phyloP scores from a whole-genome alignment of 1,284 basidiomycete genomes.

The Marasmius tenuissimus region DNA sequence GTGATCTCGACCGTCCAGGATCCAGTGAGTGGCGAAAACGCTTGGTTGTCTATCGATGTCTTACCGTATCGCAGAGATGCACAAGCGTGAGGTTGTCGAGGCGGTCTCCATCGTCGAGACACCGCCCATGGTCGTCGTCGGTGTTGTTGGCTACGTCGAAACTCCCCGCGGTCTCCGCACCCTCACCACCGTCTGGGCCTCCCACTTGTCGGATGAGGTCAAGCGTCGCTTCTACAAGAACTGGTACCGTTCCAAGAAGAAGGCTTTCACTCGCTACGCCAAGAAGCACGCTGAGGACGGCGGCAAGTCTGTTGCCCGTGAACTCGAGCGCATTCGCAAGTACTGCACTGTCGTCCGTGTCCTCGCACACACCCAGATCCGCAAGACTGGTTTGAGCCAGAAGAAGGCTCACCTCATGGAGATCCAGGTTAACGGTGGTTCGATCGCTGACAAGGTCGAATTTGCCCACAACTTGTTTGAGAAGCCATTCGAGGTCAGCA shows the following conservation, averaged over 20 bases:
- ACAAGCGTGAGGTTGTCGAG: constrained; percentile 99
- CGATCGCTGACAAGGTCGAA: constrained; percentile 96
- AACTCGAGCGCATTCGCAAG: constrained; percentile 99
- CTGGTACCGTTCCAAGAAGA: constrained; percentile 99
- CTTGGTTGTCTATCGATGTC: constrained; percentile 6
- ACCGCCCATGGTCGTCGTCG: constrained; percentile 95
- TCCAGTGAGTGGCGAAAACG: constrained; percentile 69
- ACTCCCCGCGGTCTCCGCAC: constrained; percentile 97
- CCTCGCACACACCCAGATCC: constrained; percentile 97
- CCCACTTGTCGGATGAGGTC: constrained; percentile 83
- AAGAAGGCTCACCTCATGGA: constrained; percentile 99
- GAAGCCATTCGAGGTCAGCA: constrained; percentile 88
- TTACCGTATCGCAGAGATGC: constrained; percentile 74
- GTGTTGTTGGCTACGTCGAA: constrained; percentile 99
- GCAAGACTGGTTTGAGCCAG: constrained; percentile 96
- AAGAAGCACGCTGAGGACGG: constrained; percentile 98
- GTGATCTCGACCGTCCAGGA: constrained; percentile 98
- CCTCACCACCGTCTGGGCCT: constrained; percentile 83
- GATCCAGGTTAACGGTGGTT: constrained; percentile 99
- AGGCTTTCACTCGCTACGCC: constrained; percentile 99
- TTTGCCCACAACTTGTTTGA: constrained; percentile 96
- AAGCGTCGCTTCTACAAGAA: constrained; percentile 99
- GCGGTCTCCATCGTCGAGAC: constrained; percentile 97
- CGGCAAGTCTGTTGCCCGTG: constrained; percentile 90
- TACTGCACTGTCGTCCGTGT: constrained; percentile 99